phyloP scores from a whole-genome alignment of 495 filamentous ascomycete genomes.

The Pyrenopolyporus hunteri region DNA sequence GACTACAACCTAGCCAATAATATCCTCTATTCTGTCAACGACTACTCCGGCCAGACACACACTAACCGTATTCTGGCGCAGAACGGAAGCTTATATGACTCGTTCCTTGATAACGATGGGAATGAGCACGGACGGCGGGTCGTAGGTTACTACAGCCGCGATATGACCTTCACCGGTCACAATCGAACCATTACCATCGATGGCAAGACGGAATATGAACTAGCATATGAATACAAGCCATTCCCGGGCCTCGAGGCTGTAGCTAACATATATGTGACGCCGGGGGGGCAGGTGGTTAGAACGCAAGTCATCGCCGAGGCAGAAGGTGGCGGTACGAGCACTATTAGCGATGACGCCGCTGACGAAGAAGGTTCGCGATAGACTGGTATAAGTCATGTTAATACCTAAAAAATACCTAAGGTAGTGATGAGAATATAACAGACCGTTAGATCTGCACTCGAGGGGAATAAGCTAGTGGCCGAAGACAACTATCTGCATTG shows the following conservation, averaged over 20 bases:
- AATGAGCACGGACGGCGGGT: constrained; percentile 44
- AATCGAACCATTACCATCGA: constrained; percentile 53
- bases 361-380: constrained; percentile 4
- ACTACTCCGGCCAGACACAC: constrained; percentile 60
- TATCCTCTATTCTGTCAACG: constrained; percentile 61
- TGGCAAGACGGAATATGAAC: constrained; percentile 52
- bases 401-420: too few species aligned
- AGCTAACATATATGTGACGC: constrained; percentile 55
- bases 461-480: too few species aligned
- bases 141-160: constrained; percentile 54
- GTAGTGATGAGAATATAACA: too few species aligned
- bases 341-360: constrained; percentile 51
- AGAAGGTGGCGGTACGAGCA: constrained; percentile 56
- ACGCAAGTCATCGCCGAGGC: constrained; percentile 60
- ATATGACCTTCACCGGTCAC: constrained; percentile 61
- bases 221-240: constrained; percentile 61
- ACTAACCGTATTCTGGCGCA: constrained; percentile 62
- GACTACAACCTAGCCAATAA: constrained; percentile 47
- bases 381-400: background rate
- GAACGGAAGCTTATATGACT: constrained; percentile 59
- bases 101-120: constrained; percentile 60
- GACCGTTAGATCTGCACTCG: too few species aligned
- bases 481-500: too few species aligned
- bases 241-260: constrained; percentile 55
- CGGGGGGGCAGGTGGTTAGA: constrained; percentile 51